These are phyloP conservation scores for Paramecium caudatum DNA, from an alignment of 73 alveolate species.

Conservation along the genomic window DNA sequence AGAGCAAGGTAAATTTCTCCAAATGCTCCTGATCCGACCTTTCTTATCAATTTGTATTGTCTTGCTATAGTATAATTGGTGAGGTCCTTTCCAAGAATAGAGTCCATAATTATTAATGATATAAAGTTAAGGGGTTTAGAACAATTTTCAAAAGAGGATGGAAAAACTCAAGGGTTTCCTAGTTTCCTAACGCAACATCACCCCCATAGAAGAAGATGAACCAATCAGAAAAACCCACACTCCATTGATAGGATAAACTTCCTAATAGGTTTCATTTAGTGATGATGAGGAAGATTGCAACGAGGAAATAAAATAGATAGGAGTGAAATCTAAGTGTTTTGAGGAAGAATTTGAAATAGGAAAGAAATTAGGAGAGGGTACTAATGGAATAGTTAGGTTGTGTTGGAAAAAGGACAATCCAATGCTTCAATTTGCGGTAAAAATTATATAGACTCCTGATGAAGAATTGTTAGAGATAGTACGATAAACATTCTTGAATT, in stretches of 20 bases:
- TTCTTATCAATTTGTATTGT: constrained; percentile 82
- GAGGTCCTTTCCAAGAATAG: constrained; percentile 60
- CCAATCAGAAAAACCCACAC: constrained; percentile 48
- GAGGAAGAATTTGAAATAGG: constrained; percentile 31
- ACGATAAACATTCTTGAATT: constrained; percentile 24
- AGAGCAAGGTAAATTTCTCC: constrained; percentile 89
- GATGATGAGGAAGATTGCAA: background rate
- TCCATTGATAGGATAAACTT: background rate
- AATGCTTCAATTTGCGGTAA: background rate
- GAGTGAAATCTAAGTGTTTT: background rate
- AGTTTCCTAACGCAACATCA: background rate
- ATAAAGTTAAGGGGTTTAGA: constrained; percentile 35
- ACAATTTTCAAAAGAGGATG: constrained; percentile 14
- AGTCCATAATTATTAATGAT: constrained; percentile 43
- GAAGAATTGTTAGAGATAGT: constrained; percentile 40
- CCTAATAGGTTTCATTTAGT: background rate
- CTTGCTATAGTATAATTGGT: constrained; percentile 77
- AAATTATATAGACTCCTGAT: constrained; percentile 53
- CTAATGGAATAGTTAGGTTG: constrained; percentile 42
- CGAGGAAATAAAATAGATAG: constrained; percentile 7
- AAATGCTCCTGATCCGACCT: constrained; percentile 91
- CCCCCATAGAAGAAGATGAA: background rate
- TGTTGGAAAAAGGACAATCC: constrained; percentile 58
- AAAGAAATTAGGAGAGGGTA: constrained; percentile 55
- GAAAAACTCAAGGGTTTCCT: constrained; percentile 58